Conservation (phyloP, 1,284 basidiomycete genomes). For the Leccinum colubrinum region DNA sequence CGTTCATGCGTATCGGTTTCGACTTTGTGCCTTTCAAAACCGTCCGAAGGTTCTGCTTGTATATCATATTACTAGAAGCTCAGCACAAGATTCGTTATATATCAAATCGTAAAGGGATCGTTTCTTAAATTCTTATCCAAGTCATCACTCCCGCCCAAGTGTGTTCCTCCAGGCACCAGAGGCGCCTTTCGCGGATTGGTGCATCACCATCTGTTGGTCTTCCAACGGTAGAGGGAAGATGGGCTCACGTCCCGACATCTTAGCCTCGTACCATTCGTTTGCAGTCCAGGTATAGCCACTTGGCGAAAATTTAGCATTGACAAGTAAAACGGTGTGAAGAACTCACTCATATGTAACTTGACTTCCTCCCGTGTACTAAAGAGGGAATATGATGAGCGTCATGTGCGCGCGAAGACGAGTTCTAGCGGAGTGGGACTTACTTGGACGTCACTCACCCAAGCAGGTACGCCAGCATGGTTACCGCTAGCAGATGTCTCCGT, state of each 20-base stretch:
- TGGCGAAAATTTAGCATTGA: not conserved
- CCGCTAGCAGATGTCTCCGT: constrained; percentile 7
- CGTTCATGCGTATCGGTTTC: too few species aligned
- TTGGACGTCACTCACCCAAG: constrained; percentile 12
- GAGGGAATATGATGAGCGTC: constrained; percentile 1
- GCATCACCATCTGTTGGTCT: not conserved
- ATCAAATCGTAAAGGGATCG: not conserved
- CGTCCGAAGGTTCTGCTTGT: too few species aligned
- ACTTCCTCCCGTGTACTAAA: constrained; percentile 19
- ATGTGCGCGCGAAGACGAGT: not conserved
- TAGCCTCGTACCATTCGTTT: constrained; percentile 19
- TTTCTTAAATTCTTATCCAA: not conserved
- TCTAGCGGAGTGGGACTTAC: constrained; percentile 11
- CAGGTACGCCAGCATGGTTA: constrained; percentile 15
- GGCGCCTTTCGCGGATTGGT: constrained; percentile 4
- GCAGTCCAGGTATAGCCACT: constrained; percentile 26
- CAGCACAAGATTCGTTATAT: not conserved
- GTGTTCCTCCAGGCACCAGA: constrained; percentile 18
- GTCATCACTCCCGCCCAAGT: constrained; percentile 1
- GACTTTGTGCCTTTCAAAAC: too few species aligned
- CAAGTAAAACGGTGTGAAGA: not conserved
- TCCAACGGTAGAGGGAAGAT: not conserved
- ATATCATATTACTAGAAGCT: too few species aligned
- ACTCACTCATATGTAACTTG: constrained; percentile 23
- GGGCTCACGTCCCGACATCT: constrained; percentile 21